Percentiles rank a stretch among this genome's conserved stretches.
Conservation (phyloP, 202 grass and related monocot species). For the Sporobolus alterniflorus region DNA sequence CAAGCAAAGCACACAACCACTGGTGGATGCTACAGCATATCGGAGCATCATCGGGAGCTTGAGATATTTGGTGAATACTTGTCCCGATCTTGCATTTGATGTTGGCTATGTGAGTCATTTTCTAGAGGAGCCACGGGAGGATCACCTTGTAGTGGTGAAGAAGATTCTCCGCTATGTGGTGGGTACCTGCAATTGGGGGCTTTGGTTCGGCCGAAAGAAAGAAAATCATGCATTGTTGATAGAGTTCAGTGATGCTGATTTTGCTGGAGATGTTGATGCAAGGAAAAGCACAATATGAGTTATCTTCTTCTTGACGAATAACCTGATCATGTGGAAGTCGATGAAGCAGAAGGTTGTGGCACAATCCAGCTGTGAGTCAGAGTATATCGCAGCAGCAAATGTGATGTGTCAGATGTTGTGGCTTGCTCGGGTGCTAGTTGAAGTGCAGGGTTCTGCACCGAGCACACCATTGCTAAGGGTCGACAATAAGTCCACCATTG, state of each 20-base stretch:
- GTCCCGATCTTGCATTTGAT: background rate
- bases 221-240: background rate
- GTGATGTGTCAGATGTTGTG: background rate
- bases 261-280: background rate
- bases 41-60: no score
- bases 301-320: background rate
- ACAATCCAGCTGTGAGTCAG: background rate
- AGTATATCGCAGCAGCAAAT: background rate
- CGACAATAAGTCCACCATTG: background rate
- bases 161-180: background rate
- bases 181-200: background rate
- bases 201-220: background rate
- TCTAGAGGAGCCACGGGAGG: background rate
- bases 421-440: background rate
- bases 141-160: background rate
- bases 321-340: background rate
- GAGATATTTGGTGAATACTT: no score
- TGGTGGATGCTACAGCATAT: no score
- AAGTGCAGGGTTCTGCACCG: background rate
- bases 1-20: no score
- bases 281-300: background rate
- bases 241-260: background rate
- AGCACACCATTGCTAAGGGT: background rate
- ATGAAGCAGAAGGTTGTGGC: background rate
- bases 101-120: background rate